Base-by-base conservation (phyloP, 2,329 filamentous ascomycete species). In the Scedosporium apiospermum region DNA sequence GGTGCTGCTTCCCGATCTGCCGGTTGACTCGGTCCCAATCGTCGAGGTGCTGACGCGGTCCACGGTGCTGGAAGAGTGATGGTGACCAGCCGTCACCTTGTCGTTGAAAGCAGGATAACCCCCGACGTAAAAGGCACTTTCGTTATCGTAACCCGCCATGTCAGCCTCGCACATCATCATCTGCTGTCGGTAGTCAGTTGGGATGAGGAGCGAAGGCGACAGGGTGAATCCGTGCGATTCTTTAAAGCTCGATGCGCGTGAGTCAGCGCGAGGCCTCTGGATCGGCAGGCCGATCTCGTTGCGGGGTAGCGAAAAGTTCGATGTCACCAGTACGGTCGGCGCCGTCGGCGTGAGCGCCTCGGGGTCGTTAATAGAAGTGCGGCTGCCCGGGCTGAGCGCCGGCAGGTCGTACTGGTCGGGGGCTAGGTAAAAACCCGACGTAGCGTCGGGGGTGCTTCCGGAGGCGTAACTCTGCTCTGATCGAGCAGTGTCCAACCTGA, bases 201-300 rank as follows among this genome's bases (percentile, higher is more conserved):
- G 84, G 61, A 88, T 85, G 59, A 88, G 76, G n/a, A 88, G 75
- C 3, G 82, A 82, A 0, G 85, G 85, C 6, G 85, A 87, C 41
- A 87, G 71, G 51, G 76, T 78, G 68, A 86, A 86, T 14, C 81
- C 82, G 63, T 86, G 81, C 0, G 79, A 80, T 69, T 87, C 84
- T 67, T 80, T 81, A 70, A 83, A 86, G 68, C 78, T 84, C 2
- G 79, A 81, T 0, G 78, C 76, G 14, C 77, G 76, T 3, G 84
- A 83, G 27, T 73, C 72, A 38, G 71, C 76, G 70, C 70, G 26
- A 51, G 65, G 58, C 46, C 70, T 57, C 23, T 63, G 26, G 18
- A 63, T n/a, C 16, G 6, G 23, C 3, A 63, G 57, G 70, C 65
- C 80, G 70, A 57, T 71, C 65, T 76, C 73, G 12, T 66, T 66